These are phyloP conservation scores for Cutaneotrichosporon mucoides DNA, from an alignment of 1,284 basidiomycete species.

Conservation along the genomic window DNA sequence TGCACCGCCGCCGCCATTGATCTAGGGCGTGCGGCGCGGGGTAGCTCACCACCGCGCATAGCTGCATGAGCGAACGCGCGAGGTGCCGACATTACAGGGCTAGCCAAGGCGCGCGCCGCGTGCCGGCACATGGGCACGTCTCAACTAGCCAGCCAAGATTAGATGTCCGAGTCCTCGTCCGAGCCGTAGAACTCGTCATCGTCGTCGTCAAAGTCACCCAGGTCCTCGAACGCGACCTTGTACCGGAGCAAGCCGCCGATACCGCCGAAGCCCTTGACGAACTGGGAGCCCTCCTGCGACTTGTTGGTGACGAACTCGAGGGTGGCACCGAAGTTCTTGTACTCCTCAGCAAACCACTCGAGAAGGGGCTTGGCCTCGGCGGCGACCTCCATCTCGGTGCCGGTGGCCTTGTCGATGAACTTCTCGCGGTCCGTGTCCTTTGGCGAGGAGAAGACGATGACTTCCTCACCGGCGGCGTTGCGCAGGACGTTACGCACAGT, in stretches of 20 bases:
- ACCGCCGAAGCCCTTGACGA: conserved; percentile 97
- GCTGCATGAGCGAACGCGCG: neutral
- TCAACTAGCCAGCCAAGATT: neutral
- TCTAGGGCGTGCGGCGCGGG: neutral
- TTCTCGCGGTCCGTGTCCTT: conserved; percentile 80
- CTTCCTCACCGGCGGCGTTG: conserved; percentile 80
- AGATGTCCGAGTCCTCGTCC: conserved; percentile 42
- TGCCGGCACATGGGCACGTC: conserved; percentile 1
- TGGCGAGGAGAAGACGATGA: conserved; percentile 71
- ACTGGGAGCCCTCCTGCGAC: conserved; percentile 97
- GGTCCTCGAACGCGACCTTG: conserved; percentile 87
- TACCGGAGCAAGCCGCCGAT: conserved; percentile 90
- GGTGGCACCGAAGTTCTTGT: conserved; percentile 93
- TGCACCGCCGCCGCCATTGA: neutral
- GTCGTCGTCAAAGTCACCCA: conserved; percentile 61
- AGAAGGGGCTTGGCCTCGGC: conserved; percentile 75
- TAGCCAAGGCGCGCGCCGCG: neutral
- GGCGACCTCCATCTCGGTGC: conserved; percentile 88
- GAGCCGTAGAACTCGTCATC: conserved; percentile 52
- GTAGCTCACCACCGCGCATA: neutral
- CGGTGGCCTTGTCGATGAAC: conserved; percentile 92
- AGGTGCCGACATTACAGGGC: neutral
- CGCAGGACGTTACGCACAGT: conserved; percentile 77
- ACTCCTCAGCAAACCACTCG: conserved; percentile 98
- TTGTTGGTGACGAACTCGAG: conserved; percentile 65